Conservation (phyloP, 2,329 filamentous ascomycete species). For the Chaetomium sp. region DNA sequence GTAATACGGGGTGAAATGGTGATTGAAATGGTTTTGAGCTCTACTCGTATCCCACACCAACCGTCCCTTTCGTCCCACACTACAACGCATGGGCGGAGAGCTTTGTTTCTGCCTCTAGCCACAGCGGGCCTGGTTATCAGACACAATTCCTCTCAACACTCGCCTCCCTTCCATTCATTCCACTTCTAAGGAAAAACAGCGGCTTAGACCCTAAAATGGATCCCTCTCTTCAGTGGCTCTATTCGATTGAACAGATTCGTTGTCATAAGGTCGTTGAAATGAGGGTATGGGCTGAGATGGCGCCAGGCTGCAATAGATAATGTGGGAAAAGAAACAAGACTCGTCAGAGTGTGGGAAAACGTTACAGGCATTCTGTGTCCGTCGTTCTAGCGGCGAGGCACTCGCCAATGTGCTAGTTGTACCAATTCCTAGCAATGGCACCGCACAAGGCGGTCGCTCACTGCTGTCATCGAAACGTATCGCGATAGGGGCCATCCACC, state of each 20-base stretch:
- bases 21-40: neutral
- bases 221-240: neutral
- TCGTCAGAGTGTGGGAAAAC: constrained; percentile 1
- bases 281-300: neutral
- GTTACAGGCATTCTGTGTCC: constrained; percentile 23
- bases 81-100: neutral
- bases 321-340: constrained; percentile 1
- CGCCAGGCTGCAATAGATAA: neutral
- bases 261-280: constrained; percentile 2
- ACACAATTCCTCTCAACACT: neutral
- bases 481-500: constrained; percentile 54
- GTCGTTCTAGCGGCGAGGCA: constrained; percentile 6
- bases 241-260: neutral
- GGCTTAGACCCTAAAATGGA: neutral
- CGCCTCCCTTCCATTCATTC: neutral
- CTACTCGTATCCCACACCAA: neutral
- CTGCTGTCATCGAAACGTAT: constrained; percentile 44
- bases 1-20: neutral
- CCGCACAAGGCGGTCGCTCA: neutral
- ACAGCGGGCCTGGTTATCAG: neutral
- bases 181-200: neutral
- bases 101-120: neutral
- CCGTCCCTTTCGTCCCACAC: neutral
- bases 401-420: constrained; percentile 8
- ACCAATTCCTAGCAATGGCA: constrained; percentile 5